phyloP scores from a whole-genome alignment of 139 green algal genomes.

The Chlamydomonas incerta region DNA sequence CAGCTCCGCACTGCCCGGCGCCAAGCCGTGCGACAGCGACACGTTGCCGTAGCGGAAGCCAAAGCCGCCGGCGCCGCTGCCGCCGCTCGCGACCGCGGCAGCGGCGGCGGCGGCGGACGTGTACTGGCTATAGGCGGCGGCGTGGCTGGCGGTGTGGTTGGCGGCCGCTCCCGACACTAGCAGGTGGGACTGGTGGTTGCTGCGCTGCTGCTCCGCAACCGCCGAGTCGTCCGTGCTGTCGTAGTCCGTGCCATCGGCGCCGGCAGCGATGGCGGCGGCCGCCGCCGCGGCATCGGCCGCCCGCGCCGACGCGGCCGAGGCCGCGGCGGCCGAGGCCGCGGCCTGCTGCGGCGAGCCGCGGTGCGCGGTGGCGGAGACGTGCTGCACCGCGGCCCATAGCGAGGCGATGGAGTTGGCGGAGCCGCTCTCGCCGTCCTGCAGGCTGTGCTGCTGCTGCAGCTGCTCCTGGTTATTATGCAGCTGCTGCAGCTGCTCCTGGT shows the following conservation, averaged over 20 bases:
- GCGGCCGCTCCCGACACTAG: background rate
- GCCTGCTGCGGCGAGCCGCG: too few species aligned
- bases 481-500: background rate
- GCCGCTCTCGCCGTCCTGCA: background rate
- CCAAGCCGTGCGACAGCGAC: too few species aligned
- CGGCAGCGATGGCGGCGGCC: background rate
- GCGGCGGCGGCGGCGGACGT: background rate
- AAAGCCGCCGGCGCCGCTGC: too few species aligned
- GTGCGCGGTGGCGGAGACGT: too few species aligned
- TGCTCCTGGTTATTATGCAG: too few species aligned
- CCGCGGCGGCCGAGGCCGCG: too few species aligned
- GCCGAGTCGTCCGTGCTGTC: slow-evolving; percentile 26
- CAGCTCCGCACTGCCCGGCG: too few species aligned
- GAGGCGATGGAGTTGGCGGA: slow-evolving; percentile 2
- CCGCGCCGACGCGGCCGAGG: too few species aligned
- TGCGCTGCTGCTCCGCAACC: background rate
- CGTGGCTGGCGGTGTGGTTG: background rate
- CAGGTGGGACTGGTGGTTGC: background rate
- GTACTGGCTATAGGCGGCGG: background rate
- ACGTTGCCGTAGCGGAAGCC: too few species aligned
- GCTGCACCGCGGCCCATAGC: background rate
- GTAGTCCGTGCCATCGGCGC: background rate
- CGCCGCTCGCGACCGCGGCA: too few species aligned
- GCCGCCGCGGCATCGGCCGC: background rate
- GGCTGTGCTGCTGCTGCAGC: background rate